Base-by-base conservation (phyloP, 306 rosid species). In the Hippophae rhamnoides region DNA sequence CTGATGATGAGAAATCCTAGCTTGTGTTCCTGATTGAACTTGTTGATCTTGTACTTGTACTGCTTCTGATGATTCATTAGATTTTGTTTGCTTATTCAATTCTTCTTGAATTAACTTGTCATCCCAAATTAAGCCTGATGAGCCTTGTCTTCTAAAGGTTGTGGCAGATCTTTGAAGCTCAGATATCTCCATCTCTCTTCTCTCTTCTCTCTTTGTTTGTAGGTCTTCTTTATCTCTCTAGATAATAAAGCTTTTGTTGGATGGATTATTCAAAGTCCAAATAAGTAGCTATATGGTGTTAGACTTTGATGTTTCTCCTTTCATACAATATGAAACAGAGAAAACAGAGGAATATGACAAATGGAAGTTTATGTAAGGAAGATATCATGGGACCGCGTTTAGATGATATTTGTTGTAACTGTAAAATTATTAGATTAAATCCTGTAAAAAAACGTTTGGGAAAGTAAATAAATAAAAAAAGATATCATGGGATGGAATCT, bases 91-190 rank as follows among this genome's bases (percentile, higher is more conserved):
- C 56, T 60, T 47, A 40, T 59, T 74, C 55, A 53, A 53, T 40
- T 74, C 80, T 12, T 52, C 70, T 48, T 70, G 38, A 7, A 78
- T 44, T 70, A 68, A 67, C 65, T 81, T 76, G 70, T 85, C 82
- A 65, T 80, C 83, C 96, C 96, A 88, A 3, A 80, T 75, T 67
- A 74, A 57, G 1, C 96, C 96, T 2, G 90, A 85, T 0, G 96
- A 88, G 2, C 96, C 96, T 63, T 81, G 87, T 69, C 96, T 78
- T 49, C 96, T 74, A 58, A 80, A 88, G 7, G 96, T 80, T 63
- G 86, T 81, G 14, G 73, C 80, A 9, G 96, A 85, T 71, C 84
- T 78, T 53, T 74, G 81, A n/a, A 88, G 42, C 62, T 71, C 85
- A 12, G 68, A 81, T 94, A 84, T 74, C 1, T 2, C 18, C 73